Evolutionary conservation across 768 basidiomycete species (phyloP).

Genomic region (Amanita thiersii): DNA sequence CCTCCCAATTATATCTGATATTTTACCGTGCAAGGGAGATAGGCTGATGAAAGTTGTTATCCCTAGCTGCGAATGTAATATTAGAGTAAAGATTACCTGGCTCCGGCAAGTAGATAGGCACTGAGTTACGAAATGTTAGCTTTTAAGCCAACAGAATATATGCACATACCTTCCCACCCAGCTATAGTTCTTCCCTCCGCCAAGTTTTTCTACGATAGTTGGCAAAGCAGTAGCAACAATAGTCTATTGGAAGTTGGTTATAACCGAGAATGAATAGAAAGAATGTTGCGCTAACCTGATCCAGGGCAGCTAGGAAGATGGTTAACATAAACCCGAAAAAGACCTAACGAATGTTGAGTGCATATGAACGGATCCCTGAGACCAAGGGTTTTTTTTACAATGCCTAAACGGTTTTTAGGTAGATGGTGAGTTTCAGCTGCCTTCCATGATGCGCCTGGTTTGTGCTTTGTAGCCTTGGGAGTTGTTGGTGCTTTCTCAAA

Average conservation of each 20-base stretch:
- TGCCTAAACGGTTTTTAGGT: constrained; percentile 41
- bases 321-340: constrained; percentile 37
- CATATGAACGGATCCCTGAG: constrained; percentile 1
- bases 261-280: background rate
- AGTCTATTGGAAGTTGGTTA: constrained; percentile 28
- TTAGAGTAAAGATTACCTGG: constrained; percentile 22
- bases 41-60: constrained; percentile 25
- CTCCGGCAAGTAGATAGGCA: constrained; percentile 66
- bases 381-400: constrained; percentile 28
- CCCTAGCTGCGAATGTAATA: constrained; percentile 2
- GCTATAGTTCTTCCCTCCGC: constrained; percentile 55
- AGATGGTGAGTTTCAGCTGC: constrained; percentile 43
- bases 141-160: background rate
- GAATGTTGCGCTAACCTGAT: constrained; percentile 36
- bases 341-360: constrained; percentile 23
- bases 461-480: constrained; percentile 14
- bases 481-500: background rate
- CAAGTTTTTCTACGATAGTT: constrained; percentile 58
- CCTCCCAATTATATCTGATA: constrained; percentile 51
- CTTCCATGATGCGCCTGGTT: constrained; percentile 48
- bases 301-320: constrained; percentile 46
- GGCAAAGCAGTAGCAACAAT: constrained; percentile 73
- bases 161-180: constrained; percentile 61
- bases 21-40: constrained; percentile 70
- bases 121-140: constrained; percentile 25